Conservation (phyloP, 163 green algal species). For the Chlorella variabilis region DNA sequence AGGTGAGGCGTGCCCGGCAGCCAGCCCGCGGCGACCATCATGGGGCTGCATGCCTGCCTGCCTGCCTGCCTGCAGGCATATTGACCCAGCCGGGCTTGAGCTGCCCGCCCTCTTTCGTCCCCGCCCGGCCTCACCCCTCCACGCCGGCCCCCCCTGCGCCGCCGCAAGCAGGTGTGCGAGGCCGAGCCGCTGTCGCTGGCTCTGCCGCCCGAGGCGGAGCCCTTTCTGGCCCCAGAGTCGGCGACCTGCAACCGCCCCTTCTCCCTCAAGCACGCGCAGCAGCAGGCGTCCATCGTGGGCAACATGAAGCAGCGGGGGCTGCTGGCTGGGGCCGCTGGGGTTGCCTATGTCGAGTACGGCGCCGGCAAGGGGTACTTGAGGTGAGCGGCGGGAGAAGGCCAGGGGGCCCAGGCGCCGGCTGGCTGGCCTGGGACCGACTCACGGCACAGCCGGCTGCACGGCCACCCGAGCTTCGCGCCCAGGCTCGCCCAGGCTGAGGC, state of each 20-base stretch:
- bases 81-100: no score
- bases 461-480: no score
- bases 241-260: conserved; percentile 49
- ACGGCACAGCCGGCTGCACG: no score
- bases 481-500: no score
- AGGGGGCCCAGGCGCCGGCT: no score
- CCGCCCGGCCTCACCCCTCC: no score
- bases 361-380: conserved; percentile 82
- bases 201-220: conserved; percentile 43
- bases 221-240: conserved; percentile 33
- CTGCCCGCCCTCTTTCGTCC: no score
- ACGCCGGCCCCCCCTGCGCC: no score
- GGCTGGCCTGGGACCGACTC: no score
- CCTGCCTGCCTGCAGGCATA: no score
- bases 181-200: conserved; percentile 14
- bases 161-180: conserved; percentile 29
- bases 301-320: conserved; percentile 70
- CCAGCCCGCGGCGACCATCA: not conserved
- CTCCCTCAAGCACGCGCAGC: conserved; percentile 70
- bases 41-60: not conserved
- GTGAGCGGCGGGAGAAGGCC: conserved; percentile 54
- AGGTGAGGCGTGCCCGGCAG: not conserved
- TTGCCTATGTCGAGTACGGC: conserved; percentile 75
- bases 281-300: conserved; percentile 74
- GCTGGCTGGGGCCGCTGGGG: conserved; percentile 29